These are phyloP conservation scores for Aspergillus pseudoglaucus DNA, from an alignment of 2,329 filamentous ascomycete species.

Conservation along the genomic window DNA sequence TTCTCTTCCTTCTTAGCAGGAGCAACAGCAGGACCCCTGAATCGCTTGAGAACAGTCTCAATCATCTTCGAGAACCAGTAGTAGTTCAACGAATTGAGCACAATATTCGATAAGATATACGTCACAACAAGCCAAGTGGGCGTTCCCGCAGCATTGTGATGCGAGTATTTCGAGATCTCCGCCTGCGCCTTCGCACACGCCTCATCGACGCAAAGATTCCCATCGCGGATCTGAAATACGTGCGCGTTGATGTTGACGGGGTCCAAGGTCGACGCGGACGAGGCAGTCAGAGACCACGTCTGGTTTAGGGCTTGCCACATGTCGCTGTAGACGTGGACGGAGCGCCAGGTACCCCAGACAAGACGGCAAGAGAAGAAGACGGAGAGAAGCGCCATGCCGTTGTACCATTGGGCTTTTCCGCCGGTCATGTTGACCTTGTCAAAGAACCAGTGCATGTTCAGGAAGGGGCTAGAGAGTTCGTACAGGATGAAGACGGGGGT, in stretches of 20 bases:
- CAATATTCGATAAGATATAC: conserved; percentile 53
- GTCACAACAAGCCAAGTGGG: conserved; percentile 54
- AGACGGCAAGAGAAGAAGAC: conserved; percentile 58
- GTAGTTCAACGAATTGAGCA: conserved; percentile 58
- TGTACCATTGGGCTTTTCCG: conserved; percentile 55
- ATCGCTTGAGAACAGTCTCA: conserved; percentile 56
- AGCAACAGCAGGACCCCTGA: conserved; percentile 36
- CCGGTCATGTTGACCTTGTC: conserved; percentile 62
- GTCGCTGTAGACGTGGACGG: conserved; percentile 53
- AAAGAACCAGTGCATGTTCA: conserved; percentile 66
- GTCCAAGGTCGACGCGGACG: conserved; percentile 13
- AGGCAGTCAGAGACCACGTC: conserved; percentile 27
- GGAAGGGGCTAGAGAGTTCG: conserved; percentile 59
- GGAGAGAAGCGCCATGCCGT: conserved; percentile 53
- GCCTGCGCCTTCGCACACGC: conserved; percentile 35
- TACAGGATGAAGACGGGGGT: conserved; percentile 61
- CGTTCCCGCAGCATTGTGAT: conserved; percentile 33
- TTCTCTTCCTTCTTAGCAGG: conserved; percentile 21
- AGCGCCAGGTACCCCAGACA: conserved; percentile 57
- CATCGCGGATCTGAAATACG: conserved; percentile 30
- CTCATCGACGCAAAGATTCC: conserved; percentile 31
- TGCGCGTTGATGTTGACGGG: conserved; percentile 27
- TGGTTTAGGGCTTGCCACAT: conserved; percentile 49
- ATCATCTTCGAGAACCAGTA: conserved; percentile 66
- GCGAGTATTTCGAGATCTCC: conserved; percentile 46